Base-by-base conservation (phyloP, 2,329 filamentous ascomycete species). In the Botrytis sinoallii region DNA sequence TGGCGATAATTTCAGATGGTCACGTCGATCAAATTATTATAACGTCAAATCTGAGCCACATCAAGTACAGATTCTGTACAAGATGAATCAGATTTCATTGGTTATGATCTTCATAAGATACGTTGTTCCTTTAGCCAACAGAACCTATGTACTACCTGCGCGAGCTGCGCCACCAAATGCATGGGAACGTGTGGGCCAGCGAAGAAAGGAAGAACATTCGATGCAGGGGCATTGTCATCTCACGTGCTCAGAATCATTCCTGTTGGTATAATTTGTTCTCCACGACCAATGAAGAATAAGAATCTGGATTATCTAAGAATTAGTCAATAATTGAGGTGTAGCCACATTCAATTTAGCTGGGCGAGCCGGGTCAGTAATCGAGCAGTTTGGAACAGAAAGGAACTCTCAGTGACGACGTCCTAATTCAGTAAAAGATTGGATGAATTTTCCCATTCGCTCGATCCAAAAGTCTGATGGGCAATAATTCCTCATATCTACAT, bases 381-480 rank as follows among this genome's bases (percentile, higher is more conserved):
- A n/a, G 48, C 25, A n/a, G 48, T 16, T n/a, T 5, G 25, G 25
- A 55, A 55, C n/a, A n/a, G 25, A 55, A n/a, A 55, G n/a, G 48
- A 55, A n/a, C 5, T 48, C 2, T 38, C 29, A 35, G 32, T 35
- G n/a, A 38, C 12, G 25, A 61, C 12, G 12, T 55, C 25, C 5
- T 25, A 16, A 55, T 66, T 76, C 60, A 78, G 71, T 80, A 81
- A 67, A 85, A 85, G 9, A 81, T 80, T n/a, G 84, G 83, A 67
- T 82, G 80, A 12, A 85, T 84, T 76, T 80, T 84, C 60, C 84
- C 82, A 75, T 78, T 80, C 3, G 82, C 82, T 55, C 84, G 78
- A 74, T 85, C 81, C 16, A 78, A 69, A 10, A 80, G 70, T 40
- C 79, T 71, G 20, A 73, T 52, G 9, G 79, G 77, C 32, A 80